Base-by-base conservation (phyloP, 306 rosid genomes). In the Cucurbita ficifolia region DNA sequence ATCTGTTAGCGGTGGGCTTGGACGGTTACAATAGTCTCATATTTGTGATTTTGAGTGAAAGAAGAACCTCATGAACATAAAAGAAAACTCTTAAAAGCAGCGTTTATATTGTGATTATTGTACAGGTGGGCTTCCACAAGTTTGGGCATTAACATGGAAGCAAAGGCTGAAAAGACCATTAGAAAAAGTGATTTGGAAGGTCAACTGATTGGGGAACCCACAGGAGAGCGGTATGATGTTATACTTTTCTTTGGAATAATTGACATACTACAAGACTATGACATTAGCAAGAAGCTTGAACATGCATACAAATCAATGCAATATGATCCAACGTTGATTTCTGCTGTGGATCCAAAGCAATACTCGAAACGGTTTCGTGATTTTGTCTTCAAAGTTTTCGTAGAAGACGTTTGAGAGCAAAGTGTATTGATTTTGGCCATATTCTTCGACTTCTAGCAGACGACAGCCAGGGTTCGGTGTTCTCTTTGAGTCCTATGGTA, bases 301-400 rank as follows among this genome's bases (percentile, higher is more conserved):
- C 98, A 94, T 80, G 98, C 97, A 2, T 90, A 89, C 90, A 94
- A 94, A 76, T 90, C 98, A 53, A 42, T 94, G 79, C 98, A 94
- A 56, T 89, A 83, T 38, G 98, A 94, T 46, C 81, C 97, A n/a
- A 87, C 96, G 2, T 81, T 91, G 61, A 94, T 94, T 81, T 94
- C 98, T 3, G 96, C 98, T 1, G 98, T 94, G 60, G 98, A 94
- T 89, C 98, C 98, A 11, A 94, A 90, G 84, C 96, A 80, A 72
- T 94, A 94, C 87, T 89, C 98, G 0, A 90, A 70, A 81, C 90
- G 98, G 7, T 94, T 94, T 82, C 97, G 96, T 0, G 98, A 92
- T 82, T 94, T 94, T 86, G 80, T 90, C 83, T 90, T 80, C 88
- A 87, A 83, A 87, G 78, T 90, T 84, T 94, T 94, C 79, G 81